Conservation (phyloP, 495 filamentous ascomycete species). For the Glarea lozoyensis region DNA sequence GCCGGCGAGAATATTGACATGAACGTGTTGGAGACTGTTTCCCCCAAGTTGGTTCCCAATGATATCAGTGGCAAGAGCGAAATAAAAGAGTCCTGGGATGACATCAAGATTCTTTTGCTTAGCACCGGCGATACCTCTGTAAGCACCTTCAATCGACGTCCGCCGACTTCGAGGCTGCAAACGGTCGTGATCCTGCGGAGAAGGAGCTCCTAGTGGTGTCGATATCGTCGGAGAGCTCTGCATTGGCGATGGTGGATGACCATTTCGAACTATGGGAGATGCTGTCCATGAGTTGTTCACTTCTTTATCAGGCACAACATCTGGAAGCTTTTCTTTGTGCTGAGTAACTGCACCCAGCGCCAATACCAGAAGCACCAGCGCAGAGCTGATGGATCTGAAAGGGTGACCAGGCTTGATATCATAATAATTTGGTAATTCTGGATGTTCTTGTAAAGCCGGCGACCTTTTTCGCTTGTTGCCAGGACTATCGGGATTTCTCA, state of each 20-base stretch:
- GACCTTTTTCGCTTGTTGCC: conserved; percentile 54
- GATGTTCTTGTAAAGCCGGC: conserved; percentile 28
- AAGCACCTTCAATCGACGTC: conserved; percentile 10
- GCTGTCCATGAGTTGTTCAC: conserved; percentile 31
- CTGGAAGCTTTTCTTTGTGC: conserved; percentile 51
- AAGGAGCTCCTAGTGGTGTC: conserved; percentile 31
- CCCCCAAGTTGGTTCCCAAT: conserved; percentile 71
- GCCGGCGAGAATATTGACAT: conserved; percentile 78
- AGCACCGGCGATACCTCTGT: background rate
- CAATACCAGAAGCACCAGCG: conserved; percentile 71
- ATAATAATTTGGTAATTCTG: conserved; percentile 13
- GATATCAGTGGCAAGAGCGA: conserved; percentile 79
- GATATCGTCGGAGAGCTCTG: conserved; percentile 40
- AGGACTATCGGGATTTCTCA: conserved; percentile 23
- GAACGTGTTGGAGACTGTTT: conserved; percentile 70
- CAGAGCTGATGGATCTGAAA: conserved; percentile 57
- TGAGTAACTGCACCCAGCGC: conserved; percentile 81
- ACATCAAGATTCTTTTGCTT: conserved; percentile 64
- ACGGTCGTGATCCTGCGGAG: conserved; percentile 36
- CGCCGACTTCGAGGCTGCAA: conserved; percentile 16
- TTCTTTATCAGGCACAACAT: conserved; percentile 27
- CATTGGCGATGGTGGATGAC: conserved; percentile 35
- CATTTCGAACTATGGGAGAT: conserved; percentile 39
- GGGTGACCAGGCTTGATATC: conserved; percentile 32
- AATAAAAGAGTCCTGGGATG: conserved; percentile 84